phyloP scores from a whole-genome alignment of 2,329 filamentous ascomycete genomes.

The Botrytis sinoallii region DNA sequence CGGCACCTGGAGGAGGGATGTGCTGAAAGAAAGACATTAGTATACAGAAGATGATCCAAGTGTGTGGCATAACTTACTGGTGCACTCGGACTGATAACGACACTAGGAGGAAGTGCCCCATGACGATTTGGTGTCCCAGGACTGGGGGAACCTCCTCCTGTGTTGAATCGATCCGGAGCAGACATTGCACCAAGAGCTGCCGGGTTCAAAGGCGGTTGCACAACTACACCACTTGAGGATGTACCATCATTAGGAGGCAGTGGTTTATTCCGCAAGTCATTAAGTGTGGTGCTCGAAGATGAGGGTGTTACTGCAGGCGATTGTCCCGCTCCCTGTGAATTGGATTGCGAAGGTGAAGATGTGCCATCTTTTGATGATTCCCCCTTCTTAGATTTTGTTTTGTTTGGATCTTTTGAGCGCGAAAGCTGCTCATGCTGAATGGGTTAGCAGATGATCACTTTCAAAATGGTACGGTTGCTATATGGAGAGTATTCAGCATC shows the following conservation, averaged over 20 bases:
- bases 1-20: conserved; percentile 84
- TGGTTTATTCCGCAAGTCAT: conserved; percentile 81
- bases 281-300: conserved; percentile 83
- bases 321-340: conserved; percentile 53
- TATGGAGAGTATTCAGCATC: conserved; percentile 28
- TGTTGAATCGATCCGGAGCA: conserved; percentile 45
- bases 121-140: conserved; percentile 61
- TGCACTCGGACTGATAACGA: conserved; percentile 91
- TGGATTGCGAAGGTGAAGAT: conserved; percentile 64
- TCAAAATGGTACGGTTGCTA: conserved; percentile 4
- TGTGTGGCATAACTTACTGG: conserved; percentile 61
- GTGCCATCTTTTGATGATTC: conserved; percentile 70
- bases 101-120: conserved; percentile 72
- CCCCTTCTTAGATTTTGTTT: conserved; percentile 73
- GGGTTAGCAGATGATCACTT: conserved; percentile 43
- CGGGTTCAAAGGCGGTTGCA: conserved; percentile 35
- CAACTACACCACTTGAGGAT: conserved; percentile 24
- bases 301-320: conserved; percentile 72
- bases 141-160: conserved; percentile 40
- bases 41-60: not conserved
- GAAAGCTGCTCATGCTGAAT: conserved; percentile 78
- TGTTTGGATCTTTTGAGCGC: conserved; percentile 79
- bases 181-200: conserved; percentile 33
- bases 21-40: conserved; percentile 54
- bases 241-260: conserved; percentile 55